These are phyloP conservation scores for Gaertneriomyces sp. DNA, from an alignment of 192 early-diverging fungal species.

Conservation along the genomic window DNA sequence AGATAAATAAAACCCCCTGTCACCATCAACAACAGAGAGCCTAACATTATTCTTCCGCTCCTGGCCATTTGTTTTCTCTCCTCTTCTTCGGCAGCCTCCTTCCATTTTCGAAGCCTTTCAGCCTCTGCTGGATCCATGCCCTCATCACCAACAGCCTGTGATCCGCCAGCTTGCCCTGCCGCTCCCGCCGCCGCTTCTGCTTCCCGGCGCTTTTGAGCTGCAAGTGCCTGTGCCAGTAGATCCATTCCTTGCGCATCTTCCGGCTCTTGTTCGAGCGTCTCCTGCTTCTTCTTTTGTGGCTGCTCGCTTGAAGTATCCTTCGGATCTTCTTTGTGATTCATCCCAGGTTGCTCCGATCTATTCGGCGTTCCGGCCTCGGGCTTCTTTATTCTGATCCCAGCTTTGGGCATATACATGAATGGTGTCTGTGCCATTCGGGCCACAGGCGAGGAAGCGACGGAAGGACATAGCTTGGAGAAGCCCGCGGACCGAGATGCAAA, in stretches of 20 bases:
- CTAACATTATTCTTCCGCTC: slow-evolving; percentile 11
- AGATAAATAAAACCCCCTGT: slow-evolving; percentile 30
- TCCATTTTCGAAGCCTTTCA: slow-evolving; percentile 34
- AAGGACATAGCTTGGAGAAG: too few species aligned
- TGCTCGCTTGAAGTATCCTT: neutral
- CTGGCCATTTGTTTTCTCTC: slow-evolving; percentile 34
- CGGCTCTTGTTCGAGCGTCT: neutral
- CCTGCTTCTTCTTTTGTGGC: slow-evolving; percentile 1
- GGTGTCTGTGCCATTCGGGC: too few species aligned
- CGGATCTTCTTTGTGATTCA: too few species aligned
- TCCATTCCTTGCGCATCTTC: slow-evolving; percentile 37
- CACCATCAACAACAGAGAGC: neutral
- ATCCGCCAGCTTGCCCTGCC: neutral
- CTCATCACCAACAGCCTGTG: neutral
- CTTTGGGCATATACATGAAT: too few species aligned
- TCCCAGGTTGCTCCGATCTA: too few species aligned
- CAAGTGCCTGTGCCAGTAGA: slow-evolving; percentile 37
- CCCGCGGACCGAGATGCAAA: too few species aligned
- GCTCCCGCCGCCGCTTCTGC: slow-evolving; percentile 14
- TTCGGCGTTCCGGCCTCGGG: too few species aligned
- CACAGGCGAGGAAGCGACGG: too few species aligned
- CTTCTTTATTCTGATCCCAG: too few species aligned
- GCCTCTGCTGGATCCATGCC: slow-evolving; percentile 35
- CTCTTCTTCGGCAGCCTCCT: slow-evolving; percentile 34
- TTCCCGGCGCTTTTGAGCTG: slow-evolving; percentile 31